Evolutionary conservation across 441 rosid species (phyloP).

Genomic region (Mallotus repandus): DNA sequence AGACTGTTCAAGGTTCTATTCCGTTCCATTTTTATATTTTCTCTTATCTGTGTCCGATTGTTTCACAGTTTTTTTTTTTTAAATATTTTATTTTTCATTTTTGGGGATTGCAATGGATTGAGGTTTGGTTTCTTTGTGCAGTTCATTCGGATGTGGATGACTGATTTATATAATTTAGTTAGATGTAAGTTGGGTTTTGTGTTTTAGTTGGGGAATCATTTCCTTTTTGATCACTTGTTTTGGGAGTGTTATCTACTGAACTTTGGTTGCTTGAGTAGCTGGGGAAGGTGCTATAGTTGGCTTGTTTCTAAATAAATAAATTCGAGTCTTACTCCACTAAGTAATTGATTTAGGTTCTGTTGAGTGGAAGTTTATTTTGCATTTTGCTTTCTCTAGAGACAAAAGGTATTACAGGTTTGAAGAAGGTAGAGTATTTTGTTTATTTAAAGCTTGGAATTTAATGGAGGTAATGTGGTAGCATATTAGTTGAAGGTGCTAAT

Average conservation of each 20-base stretch:
- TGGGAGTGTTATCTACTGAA: neutral
- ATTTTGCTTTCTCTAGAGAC: neutral
- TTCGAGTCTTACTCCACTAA: slow-evolving; percentile 1
- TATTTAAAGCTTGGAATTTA: neutral
- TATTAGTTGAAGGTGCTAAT: neutral
- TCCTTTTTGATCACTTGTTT: neutral
- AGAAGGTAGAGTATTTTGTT: neutral
- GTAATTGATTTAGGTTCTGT: neutral
- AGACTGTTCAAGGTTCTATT: slow-evolving; percentile 51
- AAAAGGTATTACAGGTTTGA: neutral
- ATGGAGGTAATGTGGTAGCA: neutral
- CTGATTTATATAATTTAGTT: neutral
- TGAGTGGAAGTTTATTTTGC: neutral
- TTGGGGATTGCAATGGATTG: slow-evolving; percentile 8
- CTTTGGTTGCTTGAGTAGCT: slow-evolving; percentile 7
- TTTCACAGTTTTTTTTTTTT: neutral
- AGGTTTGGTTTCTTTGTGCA: neutral
- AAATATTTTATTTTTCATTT: neutral
- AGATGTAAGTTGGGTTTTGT: neutral
- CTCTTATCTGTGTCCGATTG: neutral
- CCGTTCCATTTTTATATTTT: neutral
- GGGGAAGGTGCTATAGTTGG: slow-evolving; percentile 15
- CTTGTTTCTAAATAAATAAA: neutral
- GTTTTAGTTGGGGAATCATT: neutral
- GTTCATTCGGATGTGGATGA: neutral